Evolutionary conservation across 1,284 basidiomycete genomes (phyloP).

Genomic region (Trichosporon inkin): DNA sequence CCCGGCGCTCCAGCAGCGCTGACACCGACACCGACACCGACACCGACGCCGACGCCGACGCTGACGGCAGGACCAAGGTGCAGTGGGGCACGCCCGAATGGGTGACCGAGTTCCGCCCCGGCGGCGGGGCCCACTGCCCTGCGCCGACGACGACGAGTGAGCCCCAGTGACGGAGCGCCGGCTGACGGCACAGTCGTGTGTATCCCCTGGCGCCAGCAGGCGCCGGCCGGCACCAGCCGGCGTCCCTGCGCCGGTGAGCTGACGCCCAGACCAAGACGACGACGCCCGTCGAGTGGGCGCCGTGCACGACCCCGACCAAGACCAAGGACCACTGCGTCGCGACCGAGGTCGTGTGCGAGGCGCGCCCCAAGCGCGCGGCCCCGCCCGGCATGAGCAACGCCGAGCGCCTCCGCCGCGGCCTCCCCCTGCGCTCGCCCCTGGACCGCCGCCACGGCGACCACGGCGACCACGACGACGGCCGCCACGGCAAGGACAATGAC

Average conservation of each 20-base stretch:
- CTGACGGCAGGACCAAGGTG: background rate
- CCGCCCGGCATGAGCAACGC: slow-evolving; percentile 14
- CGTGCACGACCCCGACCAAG: background rate
- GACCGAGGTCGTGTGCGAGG: background rate
- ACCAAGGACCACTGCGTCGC: background rate
- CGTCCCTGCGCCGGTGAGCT: no score
- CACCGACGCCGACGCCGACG: background rate
- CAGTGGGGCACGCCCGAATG: background rate
- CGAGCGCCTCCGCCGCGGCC: slow-evolving; percentile 18
- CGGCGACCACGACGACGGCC: background rate
- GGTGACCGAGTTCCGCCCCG: background rate
- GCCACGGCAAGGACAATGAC: background rate
- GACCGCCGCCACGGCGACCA: background rate
- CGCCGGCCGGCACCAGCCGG: no score
- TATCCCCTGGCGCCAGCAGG: background rate
- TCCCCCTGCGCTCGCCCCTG: slow-evolving; percentile 10
- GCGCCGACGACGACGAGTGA: background rate
- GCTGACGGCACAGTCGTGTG: slow-evolving; percentile 3
- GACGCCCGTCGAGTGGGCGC: background rate
- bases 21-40: no score
- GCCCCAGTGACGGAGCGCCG: background rate
- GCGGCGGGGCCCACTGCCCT: background rate
- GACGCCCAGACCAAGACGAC: background rate
- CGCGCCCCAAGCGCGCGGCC: background rate
- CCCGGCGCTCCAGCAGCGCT: no score